Evolutionary conservation across 1,139 yeast species (phyloP).

Genomic region (Geotrichum phurueaensis): DNA sequence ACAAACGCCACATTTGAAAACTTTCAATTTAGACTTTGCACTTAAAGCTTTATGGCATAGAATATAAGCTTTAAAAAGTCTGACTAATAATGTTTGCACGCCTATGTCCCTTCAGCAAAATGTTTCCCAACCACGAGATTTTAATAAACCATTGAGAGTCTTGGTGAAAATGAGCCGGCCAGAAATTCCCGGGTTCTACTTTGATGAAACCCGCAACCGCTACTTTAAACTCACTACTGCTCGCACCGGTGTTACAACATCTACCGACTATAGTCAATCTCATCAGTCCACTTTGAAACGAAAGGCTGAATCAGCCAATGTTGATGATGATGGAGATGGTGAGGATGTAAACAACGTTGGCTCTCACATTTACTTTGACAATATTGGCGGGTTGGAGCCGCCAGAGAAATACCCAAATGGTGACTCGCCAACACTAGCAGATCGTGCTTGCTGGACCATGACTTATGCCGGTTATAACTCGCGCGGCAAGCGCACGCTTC

Average conservation of each 20-base stretch:
- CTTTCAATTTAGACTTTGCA: background rate
- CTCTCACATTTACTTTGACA: background rate
- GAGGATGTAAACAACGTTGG: background rate
- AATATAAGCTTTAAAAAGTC: background rate
- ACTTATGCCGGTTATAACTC: background rate
- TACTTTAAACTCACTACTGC: background rate
- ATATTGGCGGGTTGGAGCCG: background rate
- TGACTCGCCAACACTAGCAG: background rate
- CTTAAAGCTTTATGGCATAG: background rate
- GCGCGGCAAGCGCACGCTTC: background rate
- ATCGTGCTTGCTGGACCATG: background rate
- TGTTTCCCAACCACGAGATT: background rate
- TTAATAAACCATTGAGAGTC: background rate
- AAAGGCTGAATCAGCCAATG: background rate
- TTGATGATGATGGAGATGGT: background rate
- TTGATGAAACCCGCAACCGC: background rate
- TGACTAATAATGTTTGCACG: background rate
- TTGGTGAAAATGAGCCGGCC: background rate
- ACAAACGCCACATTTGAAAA: background rate
- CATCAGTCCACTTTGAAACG: background rate
- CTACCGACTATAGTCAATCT: background rate
- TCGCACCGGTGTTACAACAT: background rate
- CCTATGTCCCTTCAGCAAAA: background rate
- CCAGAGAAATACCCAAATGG: background rate
- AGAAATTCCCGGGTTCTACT: background rate